Base-by-base conservation (phyloP, 352 stramenopile genomes). In the Nothophytophthora sp. region DNA sequence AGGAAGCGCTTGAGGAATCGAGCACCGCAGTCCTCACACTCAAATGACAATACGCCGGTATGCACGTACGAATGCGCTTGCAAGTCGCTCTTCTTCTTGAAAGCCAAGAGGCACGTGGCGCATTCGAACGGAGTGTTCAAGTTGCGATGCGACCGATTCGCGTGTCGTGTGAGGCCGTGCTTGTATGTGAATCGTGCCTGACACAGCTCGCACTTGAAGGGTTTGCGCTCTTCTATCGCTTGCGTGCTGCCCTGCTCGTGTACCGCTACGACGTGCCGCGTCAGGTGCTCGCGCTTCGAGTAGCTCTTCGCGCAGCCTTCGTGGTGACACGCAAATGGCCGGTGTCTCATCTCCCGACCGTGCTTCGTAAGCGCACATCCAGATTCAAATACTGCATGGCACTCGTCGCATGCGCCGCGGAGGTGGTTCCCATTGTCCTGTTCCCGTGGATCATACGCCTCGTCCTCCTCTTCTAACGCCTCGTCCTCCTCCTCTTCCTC, bases 61-160 rank as follows among this genome's bases (percentile, higher is more conserved):
- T 94, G 83, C 3, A 90, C 78, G 44, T 79, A 94, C 42, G 71
- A 67, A 34, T 94, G 83, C 9, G 78, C 79, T 55, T 92, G 81
- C 16, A 94, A 60, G 8, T 81, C 60, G 38, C 60, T 79, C 65
- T 92, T 94, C 64, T 94, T 94, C 65, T 90, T 90, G 55, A 92
- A 94, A 28, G 63, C 51, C 40, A 79, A 57, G 0, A 87, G 56
- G 57, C 83, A 94, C 38, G 72, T 52, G 3, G 45, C n/a, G 39
- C 83, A 93, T 42, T 74, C 46, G 47, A 85, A 90, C 18, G 83
- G 76, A 11, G 58, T 37, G 37, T 86, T 74, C 30, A 63, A 55
- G 46, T 86, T 90, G 16, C 50, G 37, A 43, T 88, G 63, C 5
- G 73, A 80, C 29, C 63, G 67, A 19, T 81, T 67, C 28, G 48